Conservation (phyloP, 2,329 filamentous ascomycete genomes). For the Acrocalymma vagum region DNA sequence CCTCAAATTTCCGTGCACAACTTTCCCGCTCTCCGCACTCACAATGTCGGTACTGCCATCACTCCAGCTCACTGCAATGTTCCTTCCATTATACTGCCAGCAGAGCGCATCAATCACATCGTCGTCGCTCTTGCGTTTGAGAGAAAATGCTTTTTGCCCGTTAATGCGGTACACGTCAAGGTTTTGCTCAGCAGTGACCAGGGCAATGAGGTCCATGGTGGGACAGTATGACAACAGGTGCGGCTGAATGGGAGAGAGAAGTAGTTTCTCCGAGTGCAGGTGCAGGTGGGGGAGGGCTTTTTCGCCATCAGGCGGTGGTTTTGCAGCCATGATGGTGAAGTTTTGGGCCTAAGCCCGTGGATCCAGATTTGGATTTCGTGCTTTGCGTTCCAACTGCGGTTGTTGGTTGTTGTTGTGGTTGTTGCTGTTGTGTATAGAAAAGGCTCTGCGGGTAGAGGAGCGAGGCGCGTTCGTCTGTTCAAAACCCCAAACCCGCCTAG, state of each 20-base stretch:
- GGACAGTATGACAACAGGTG: constrained; percentile 79
- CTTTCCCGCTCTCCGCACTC: constrained; percentile 82
- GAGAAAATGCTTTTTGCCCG: constrained; percentile 72
- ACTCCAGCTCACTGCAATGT: constrained; percentile 84
- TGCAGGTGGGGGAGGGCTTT: constrained; percentile 24
- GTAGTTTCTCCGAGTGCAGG: constrained; percentile 52
- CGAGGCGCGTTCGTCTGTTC: constrained; percentile 25
- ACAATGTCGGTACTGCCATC: constrained; percentile 81
- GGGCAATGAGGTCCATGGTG: constrained; percentile 81
- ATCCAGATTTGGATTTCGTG: no score
- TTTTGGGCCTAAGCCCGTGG: constrained; percentile 6
- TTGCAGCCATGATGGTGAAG: constrained; percentile 11
- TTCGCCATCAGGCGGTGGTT: constrained; percentile 1
- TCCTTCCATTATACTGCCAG: constrained; percentile 67
- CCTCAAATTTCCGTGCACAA: constrained; percentile 64
- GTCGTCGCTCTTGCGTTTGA: constrained; percentile 50
- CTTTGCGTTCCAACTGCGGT: neutral
- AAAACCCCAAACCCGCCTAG: constrained; percentile 24
- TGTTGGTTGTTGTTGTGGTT: constrained; percentile 14
- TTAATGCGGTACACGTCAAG: constrained; percentile 82
- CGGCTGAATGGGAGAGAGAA: constrained; percentile 59
- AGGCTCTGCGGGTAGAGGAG: no score
- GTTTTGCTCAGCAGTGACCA: constrained; percentile 73
- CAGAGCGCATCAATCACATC: constrained; percentile 46
- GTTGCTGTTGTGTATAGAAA: constrained; percentile 3